Evolutionary conservation across 805 yeast genomes (phyloP).

Genomic region (Saccharomycopsis fodiens): DNA sequence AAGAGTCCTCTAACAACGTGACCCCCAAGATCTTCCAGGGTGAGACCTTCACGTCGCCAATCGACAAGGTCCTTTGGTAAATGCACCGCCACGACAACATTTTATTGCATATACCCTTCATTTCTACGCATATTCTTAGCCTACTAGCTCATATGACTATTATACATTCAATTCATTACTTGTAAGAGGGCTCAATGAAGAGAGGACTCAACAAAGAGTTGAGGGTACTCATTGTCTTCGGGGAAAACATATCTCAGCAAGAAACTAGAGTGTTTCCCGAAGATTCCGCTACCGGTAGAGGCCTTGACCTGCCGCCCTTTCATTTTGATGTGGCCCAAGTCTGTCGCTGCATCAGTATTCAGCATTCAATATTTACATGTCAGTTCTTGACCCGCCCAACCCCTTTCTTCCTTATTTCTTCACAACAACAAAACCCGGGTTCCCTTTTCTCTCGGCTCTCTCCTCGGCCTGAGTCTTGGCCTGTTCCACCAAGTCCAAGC

Average conservation of each 20-base stretch:
- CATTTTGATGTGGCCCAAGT: no score
- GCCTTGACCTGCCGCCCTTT: no score
- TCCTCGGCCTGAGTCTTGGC: slow-evolving; percentile 44
- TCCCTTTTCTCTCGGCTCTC: slow-evolving; percentile 47
- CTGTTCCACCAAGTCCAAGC: slow-evolving; percentile 63
- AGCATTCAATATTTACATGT: background rate
- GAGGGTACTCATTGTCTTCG: no score
- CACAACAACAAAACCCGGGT: slow-evolving; percentile 56
- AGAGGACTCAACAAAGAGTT: no score
- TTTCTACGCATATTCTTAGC: background rate
- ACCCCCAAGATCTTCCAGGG: background rate
- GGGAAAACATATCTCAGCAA: no score
- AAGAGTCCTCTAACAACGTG: background rate
- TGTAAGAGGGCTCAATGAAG: no score
- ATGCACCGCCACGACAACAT: background rate
- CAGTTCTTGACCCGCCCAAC: no score
- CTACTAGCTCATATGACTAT: background rate
- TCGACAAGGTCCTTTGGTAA: background rate
- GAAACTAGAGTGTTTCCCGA: no score
- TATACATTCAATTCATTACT: no score
- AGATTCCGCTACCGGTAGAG: no score
- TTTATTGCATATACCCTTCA: slow-evolving; percentile 1
- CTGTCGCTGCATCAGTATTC: no score
- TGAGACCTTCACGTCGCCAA: background rate
- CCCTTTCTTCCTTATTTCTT: no score